phyloP scores from a whole-genome alignment of 2,329 filamentous ascomycete species.

The Alternaria triticina region DNA sequence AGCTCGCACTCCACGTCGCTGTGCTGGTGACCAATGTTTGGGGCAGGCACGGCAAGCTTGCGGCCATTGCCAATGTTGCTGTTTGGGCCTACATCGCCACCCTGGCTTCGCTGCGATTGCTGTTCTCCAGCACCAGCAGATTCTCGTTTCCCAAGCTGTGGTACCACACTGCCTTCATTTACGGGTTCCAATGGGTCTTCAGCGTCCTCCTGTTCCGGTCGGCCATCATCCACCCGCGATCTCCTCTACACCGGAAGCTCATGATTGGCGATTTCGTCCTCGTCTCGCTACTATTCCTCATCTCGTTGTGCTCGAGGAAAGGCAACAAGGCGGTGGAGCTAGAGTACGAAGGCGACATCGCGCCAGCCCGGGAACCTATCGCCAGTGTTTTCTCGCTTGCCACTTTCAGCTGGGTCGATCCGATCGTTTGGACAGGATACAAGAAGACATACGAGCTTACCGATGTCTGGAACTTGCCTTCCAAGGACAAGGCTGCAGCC shows the following conservation, averaged over 20 bases:
- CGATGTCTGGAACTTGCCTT: conserved; percentile 89
- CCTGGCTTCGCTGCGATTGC: conserved; percentile 74
- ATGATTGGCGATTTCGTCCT: conserved; percentile 77
- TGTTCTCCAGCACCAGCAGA: conserved; percentile 65
- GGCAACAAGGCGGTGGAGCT: conserved; percentile 89
- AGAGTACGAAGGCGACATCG: conserved; percentile 86
- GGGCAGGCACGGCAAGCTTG: conserved; percentile 63
- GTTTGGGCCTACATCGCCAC: conserved; percentile 83
- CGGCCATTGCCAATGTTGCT: conserved; percentile 70
- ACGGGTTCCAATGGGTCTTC: conserved; percentile 82
- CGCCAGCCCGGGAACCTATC: conserved; percentile 84
- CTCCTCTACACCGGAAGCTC: conserved; percentile 66
- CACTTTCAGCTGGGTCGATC: conserved; percentile 90
- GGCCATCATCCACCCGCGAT: conserved; percentile 76
- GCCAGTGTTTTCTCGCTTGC: conserved; percentile 87
- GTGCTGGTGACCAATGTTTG: conserved; percentile 68
- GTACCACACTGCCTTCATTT: conserved; percentile 90
- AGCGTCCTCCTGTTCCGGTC: conserved; percentile 81
- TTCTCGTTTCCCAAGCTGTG: conserved; percentile 77
- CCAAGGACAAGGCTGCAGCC: conserved; percentile 83
- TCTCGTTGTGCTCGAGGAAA: conserved; percentile 83
- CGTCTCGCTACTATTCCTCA: conserved; percentile 73
- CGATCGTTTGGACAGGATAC: conserved; percentile 88
- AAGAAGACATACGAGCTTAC: conserved; percentile 80
- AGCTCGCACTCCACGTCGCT: conserved; percentile 72